Conservation (phyloP, 1,139 yeast genomes). For the Geotrichum macrosporum region DNA sequence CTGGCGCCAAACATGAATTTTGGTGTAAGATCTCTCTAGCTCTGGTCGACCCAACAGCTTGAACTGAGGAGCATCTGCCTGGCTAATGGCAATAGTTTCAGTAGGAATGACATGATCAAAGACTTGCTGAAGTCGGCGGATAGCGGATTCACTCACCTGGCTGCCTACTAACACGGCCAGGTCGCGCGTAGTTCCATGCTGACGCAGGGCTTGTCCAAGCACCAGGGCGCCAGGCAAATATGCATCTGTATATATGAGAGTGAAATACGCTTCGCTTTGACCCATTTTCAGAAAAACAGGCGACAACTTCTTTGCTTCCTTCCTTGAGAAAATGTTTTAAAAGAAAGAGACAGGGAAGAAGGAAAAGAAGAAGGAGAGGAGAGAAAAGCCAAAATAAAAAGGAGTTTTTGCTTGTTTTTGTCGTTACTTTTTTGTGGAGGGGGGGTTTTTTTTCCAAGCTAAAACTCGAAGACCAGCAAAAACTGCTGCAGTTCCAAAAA, state of each 20-base stretch:
- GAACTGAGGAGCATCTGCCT: constrained; percentile 37
- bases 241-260: constrained; percentile 59
- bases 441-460: background rate
- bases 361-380: background rate
- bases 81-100: constrained; percentile 32
- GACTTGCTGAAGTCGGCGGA: constrained; percentile 28
- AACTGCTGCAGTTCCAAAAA: too few relatives aligned
- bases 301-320: background rate
- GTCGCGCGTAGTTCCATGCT: constrained; percentile 24
- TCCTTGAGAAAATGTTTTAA: too few relatives aligned
- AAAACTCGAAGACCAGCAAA: background rate
- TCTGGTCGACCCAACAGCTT: constrained; percentile 65
- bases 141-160: constrained; percentile 29
- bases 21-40: constrained; percentile 64
- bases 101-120: constrained; percentile 39
- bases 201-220: constrained; percentile 46
- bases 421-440: background rate
- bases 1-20: constrained; percentile 67
- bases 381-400: background rate
- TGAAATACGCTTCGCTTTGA: constrained; percentile 50
- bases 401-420: background rate
- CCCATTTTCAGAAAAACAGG: constrained; percentile 2
- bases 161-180: constrained; percentile 38
- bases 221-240: constrained; percentile 78
- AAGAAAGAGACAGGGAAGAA: background rate